phyloP scores from a whole-genome alignment of 1,284 basidiomycete species.

The Ustilago loliicola region DNA sequence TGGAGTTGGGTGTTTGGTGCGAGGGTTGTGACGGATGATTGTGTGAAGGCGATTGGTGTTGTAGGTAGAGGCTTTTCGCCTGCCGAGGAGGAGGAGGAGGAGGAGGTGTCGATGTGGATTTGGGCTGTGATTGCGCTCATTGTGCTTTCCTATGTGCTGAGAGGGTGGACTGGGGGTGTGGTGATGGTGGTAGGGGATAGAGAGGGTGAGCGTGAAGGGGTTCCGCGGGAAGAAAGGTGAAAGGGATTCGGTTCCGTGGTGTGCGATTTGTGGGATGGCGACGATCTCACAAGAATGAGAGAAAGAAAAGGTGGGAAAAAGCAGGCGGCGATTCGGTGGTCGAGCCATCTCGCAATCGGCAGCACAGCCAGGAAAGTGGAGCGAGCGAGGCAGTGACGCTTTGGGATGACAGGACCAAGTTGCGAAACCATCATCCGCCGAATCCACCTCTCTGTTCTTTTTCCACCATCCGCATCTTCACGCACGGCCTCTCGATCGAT shows the following conservation, averaged over 20 bases:
- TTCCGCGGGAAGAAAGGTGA: not conserved
- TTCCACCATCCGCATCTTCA: not conserved
- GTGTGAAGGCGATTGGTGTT: constrained; percentile 21
- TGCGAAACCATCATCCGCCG: constrained; percentile 4
- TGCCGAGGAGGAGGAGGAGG: not conserved
- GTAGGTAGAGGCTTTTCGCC: constrained; percentile 6
- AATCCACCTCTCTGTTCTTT: not conserved
- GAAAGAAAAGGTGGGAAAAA: not conserved
- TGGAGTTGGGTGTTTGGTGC: constrained; percentile 31
- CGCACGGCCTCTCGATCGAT: not conserved
- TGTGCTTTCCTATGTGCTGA: constrained; percentile 1
- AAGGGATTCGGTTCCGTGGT: not conserved
- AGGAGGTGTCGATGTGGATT: constrained; percentile 32
- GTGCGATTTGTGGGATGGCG: not conserved
- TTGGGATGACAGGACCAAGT: constrained; percentile 5
- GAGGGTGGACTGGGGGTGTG: not conserved
- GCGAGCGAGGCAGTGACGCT: not conserved
- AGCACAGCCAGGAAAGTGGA: constrained; percentile 14
- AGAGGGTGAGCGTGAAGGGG: not conserved
- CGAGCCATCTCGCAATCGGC: constrained; percentile 25
- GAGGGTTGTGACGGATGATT: not conserved
- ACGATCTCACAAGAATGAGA: not conserved
- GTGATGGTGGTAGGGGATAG: constrained; percentile 4
- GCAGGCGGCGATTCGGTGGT: constrained; percentile 16
- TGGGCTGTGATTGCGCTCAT: constrained; percentile 16